Evolutionary conservation across 2,329 filamentous ascomycete species (phyloP), one percentile per base, ranked within the genome.

Genomic region (Hypoxylon sp.): DNA sequence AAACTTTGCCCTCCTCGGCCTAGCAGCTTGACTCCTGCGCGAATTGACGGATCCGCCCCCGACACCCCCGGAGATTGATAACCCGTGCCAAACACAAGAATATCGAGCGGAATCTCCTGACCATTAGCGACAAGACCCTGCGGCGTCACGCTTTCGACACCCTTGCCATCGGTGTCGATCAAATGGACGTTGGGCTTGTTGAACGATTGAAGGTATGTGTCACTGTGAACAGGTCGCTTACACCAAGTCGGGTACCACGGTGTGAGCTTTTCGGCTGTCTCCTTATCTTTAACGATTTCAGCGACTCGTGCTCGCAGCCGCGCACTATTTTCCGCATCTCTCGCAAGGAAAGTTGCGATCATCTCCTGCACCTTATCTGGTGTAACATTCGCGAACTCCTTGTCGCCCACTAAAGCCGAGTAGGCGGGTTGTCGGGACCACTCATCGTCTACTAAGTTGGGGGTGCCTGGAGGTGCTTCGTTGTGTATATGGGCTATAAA

Each of bases 211-310:
- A 91, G 82, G 72, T 89, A 91, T 4, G 84, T 82, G 72, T 91
- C 87, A 76, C 87, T 87, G 77, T 90, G 91, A 44, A 81, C 84
- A 0, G 89, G 88, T 0, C 89, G 84, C 76, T 91, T 91, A 80
- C 89, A 91, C 84, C 86, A 90, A 0, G 78, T 78, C 0, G 86
- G 83, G 73, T 91, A 91, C 75, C 75, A 77, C 11, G 74, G 73
- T n/a, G 69, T 75, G 5, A 91, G 81, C 2, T 77, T 81, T 29
- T 82, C 81, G 0, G 88, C 88, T 0, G 84, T 87, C 1, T 75
- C 77, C 10, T 77, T 76, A 70, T 90, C 83, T 39, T 83, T 76
- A n/a, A 91, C 87, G n/a, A 85, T 76, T 0, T 79, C 72, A n/a
- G 85, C 82, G 5, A 84, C 80, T 2, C 85, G 82, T 2, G 76